Evolutionary conservation across 2,329 filamentous ascomycete genomes (phyloP).

Genomic region (Alternaria hordeiaustralica): DNA sequence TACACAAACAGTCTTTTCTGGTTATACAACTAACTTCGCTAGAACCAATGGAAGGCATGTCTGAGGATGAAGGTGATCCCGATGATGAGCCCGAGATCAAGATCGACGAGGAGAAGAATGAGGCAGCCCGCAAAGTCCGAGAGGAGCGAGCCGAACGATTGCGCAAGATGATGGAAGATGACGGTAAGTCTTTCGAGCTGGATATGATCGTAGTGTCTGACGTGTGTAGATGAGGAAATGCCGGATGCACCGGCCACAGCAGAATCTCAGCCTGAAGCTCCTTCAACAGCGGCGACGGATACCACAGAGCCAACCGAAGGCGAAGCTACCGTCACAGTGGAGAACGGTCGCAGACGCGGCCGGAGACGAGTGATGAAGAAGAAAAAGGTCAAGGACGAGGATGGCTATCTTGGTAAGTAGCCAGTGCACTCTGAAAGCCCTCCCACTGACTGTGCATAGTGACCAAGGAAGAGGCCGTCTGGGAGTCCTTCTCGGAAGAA

Average conservation of each 20-base stretch:
- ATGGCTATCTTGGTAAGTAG: conserved; percentile 81
- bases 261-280: conserved; percentile 47
- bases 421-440: not conserved
- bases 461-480: conserved; percentile 80
- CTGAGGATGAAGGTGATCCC: conserved; percentile 48
- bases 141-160: conserved; percentile 71
- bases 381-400: conserved; percentile 83
- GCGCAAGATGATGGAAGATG: conserved; percentile 77
- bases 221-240: conserved; percentile 60
- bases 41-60: conserved; percentile 62
- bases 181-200: conserved; percentile 52
- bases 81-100: conserved; percentile 39
- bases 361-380: conserved; percentile 85
- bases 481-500: conserved; percentile 95
- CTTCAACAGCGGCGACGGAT: conserved; percentile 26
- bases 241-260: conserved; percentile 58
- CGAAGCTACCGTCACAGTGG: conserved; percentile 54
- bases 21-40: conserved; percentile 31
- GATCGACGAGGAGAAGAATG: conserved; percentile 41
- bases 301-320: conserved; percentile 29
- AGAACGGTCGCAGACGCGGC: conserved; percentile 74
- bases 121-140: conserved; percentile 52
- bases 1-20: not conserved
- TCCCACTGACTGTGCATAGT: conserved; percentile 61
- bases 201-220: conserved; percentile 16